A percentile compares a stretch with the other conserved stretches of the same genome.
phyloP scores from a whole-genome alignment of 1,284 basidiomycete species.

The Cutaneotrichosporon cyanovorans region DNA sequence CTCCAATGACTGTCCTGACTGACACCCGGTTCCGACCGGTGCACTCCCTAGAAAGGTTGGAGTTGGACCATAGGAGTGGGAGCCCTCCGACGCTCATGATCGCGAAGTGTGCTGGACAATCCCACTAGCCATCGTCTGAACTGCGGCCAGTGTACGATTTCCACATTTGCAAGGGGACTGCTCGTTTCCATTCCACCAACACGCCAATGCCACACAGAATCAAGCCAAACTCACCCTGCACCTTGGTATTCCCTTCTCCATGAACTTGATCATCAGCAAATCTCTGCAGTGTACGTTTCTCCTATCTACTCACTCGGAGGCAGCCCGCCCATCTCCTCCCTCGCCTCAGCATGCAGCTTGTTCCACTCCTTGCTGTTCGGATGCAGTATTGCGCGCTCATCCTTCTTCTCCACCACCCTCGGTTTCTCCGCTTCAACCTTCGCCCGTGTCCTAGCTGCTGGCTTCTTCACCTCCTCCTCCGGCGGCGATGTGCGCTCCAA shows the following conservation, averaged over 20 bases:
- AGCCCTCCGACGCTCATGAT: too few species aligned
- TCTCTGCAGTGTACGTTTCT: neutral
- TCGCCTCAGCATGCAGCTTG: slow-evolving; percentile 49
- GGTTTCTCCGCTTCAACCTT: neutral
- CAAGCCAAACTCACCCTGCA: slow-evolving; percentile 34
- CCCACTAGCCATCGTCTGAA: too few species aligned
- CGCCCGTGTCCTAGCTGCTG: neutral
- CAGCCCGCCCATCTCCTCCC: slow-evolving; percentile 54
- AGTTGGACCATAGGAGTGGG: too few species aligned
- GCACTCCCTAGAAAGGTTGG: too few species aligned
- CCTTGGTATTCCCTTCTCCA: slow-evolving; percentile 36
- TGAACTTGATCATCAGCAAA: slow-evolving; percentile 3
- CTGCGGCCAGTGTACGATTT: too few species aligned
- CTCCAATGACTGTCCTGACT: too few species aligned
- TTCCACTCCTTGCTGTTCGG: slow-evolving; percentile 54
- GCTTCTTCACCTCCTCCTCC: slow-evolving; percentile 2
- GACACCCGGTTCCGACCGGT: too few species aligned
- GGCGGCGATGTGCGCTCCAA: neutral
- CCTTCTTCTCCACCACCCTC: slow-evolving; percentile 8
- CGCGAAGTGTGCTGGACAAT: too few species aligned
- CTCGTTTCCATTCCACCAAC: too few species aligned
- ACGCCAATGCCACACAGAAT: neutral
- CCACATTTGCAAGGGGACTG: too few species aligned
- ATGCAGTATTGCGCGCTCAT: slow-evolving; percentile 28
- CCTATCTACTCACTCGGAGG: neutral